Conservation (phyloP, 75 land plant species). For the Isoetes taiwanensis region DNA sequence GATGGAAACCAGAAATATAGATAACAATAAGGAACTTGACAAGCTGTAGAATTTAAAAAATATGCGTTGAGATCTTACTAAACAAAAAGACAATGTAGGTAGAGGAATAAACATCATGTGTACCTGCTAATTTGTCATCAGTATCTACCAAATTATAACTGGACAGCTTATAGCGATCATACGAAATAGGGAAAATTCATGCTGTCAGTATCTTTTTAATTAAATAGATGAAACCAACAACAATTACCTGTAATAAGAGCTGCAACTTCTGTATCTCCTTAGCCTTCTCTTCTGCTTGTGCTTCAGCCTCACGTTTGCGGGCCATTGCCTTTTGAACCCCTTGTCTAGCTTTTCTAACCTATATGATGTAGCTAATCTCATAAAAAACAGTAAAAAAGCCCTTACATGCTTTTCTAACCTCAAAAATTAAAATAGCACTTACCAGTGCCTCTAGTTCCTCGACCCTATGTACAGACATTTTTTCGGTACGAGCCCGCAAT, state of each 20-base stretch:
- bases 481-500: slow-evolving; percentile 66
- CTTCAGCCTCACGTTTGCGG: slow-evolving; percentile 12
- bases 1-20: too few relatives aligned
- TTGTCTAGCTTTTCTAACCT: slow-evolving; percentile 24
- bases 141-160: too few relatives aligned
- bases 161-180: too few relatives aligned
- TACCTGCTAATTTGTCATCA: too few relatives aligned
- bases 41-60: too few relatives aligned
- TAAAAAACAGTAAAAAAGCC: background rate
- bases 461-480: slow-evolving; percentile 63
- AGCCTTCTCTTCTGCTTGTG: slow-evolving; percentile 4
- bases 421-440: background rate
- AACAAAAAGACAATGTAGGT: too few relatives aligned
- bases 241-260: slow-evolving; percentile 2
- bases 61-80: too few relatives aligned
- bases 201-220: too few relatives aligned
- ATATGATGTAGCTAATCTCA: background rate
- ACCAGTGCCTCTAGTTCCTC: slow-evolving; percentile 71
- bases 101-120: too few relatives aligned
- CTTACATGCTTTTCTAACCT: background rate
- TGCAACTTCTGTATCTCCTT: slow-evolving; percentile 7
- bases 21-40: too few relatives aligned
- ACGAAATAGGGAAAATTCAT: too few relatives aligned
- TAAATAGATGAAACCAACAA: background rate
- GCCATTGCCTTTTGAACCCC: slow-evolving; percentile 8